Base-by-base conservation (phyloP, 164 flowering plant genomes). In the Macadamia integrifolia region DNA sequence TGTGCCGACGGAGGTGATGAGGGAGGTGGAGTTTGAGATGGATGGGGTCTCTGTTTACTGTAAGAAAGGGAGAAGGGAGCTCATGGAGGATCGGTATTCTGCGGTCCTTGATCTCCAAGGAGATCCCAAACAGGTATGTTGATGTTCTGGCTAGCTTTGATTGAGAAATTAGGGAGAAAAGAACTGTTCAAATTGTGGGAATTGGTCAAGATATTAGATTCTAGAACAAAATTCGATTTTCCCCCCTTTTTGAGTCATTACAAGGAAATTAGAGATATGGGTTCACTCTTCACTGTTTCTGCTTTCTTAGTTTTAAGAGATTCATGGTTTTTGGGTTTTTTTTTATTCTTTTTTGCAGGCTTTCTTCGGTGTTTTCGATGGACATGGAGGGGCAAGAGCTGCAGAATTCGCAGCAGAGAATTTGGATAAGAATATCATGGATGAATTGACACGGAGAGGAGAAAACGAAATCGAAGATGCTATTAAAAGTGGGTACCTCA, bases 81-180 rank as follows among this genome's bases (percentile, higher is more conserved):
- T 76, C 7, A 86, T 88, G 89, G 97, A 94, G 80, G 97, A 94
- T 80, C 76, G 95, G 23, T 88, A 78, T 75, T 85, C 90, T 1
- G 90, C 90, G 31, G 60, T 66, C 6, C 65, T 83, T n/a, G 80
- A 80, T 69, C 43, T 87, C 60, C 77, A 80, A 3, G 92, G 88
- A 7, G 87, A 91, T 69, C 30, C 85, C 44, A 91, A 89, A 69
- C 88, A 88, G 97, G 98, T 93, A 83, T 28, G 0, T 18, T 64
- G 17, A 53, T 1, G 18, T 53, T 53, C 17, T 53, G 6, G 1
- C 14, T 14, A 12, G 13, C 6, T 53, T 46, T 8, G 9, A 46
- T 46, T 46, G 7, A 9, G 9, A 43, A 43, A 43, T 43, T 43
- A 43, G 9, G 7, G 48, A 43, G 48, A 43, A 43, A 43, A 43